Evolutionary conservation across 1,139 yeast species (phyloP).

Genomic region (Kodamaea suecica): DNA sequence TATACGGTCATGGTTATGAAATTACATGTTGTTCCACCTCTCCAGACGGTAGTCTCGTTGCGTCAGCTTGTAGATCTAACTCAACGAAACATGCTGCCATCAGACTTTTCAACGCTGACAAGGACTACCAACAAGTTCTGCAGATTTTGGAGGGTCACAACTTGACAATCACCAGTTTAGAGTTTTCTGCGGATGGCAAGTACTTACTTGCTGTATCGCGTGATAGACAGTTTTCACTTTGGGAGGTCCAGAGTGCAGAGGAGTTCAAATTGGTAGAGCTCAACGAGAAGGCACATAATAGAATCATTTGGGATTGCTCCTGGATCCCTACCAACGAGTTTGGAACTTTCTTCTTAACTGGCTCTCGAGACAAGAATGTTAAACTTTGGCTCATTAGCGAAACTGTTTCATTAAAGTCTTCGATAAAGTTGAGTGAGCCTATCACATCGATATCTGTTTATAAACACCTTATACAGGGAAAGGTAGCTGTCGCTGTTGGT

Average conservation of each 20-base stretch:
- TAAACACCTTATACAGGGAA: constrained; percentile 20
- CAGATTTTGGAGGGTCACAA: constrained; percentile 59
- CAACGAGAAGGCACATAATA: constrained; percentile 72
- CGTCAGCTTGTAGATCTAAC: constrained; percentile 91
- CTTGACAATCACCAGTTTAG: constrained; percentile 79
- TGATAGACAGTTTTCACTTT: constrained; percentile 81
- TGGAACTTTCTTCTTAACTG: constrained; percentile 61
- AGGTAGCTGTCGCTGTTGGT: constrained; percentile 59
- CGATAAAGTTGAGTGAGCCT: constrained; percentile 48
- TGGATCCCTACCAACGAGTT: constrained; percentile 56
- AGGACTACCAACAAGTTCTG: constrained; percentile 37
- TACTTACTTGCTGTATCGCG: constrained; percentile 80
- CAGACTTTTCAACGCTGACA: constrained; percentile 62
- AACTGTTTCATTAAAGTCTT: constrained; percentile 25
- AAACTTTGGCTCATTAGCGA: constrained; percentile 61
- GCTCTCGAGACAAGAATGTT: constrained; percentile 79
- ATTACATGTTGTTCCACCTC: constrained; percentile 75
- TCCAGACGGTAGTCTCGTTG: constrained; percentile 62
- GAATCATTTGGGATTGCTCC: constrained; percentile 94
- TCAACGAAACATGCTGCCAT: constrained; percentile 81
- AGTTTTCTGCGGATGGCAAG: constrained; percentile 69
- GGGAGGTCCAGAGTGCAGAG: constrained; percentile 53
- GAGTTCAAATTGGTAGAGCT: constrained; percentile 44
- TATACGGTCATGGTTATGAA: constrained; percentile 98
- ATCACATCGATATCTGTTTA: constrained; percentile 72